These are phyloP conservation scores for Suhomyces kilbournensis DNA, from an alignment of 805 yeast species.

Conservation along the genomic window DNA sequence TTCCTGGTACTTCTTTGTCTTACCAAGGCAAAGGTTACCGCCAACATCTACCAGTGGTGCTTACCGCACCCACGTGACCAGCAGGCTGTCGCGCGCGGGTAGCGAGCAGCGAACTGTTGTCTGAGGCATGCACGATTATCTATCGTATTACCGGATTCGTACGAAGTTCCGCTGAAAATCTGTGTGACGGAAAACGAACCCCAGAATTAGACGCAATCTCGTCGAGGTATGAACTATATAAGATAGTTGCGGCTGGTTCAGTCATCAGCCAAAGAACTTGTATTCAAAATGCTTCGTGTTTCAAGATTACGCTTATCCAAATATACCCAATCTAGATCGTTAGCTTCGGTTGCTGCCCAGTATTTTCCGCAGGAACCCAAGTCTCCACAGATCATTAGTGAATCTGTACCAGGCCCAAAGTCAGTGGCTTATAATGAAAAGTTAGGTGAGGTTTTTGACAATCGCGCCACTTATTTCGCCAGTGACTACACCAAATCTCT, in stretches of 20 bases:
- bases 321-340: not conserved
- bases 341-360: constrained; percentile 18
- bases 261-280: not conserved
- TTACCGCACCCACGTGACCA: not conserved
- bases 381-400: constrained; percentile 28
- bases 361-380: constrained; percentile 39
- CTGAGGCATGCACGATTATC: not conserved
- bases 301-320: not conserved
- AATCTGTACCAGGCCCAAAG: constrained; percentile 38
- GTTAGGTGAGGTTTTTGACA: constrained; percentile 38
- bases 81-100: not conserved
- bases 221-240: not conserved
- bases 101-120: not conserved
- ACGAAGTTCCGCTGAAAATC: not conserved
- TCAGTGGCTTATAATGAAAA: constrained; percentile 29
- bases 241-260: not conserved
- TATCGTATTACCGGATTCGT: not conserved
- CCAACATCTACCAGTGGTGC: not conserved
- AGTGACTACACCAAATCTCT: constrained; percentile 36
- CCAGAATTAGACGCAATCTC: not conserved
- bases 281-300: constrained; percentile 6
- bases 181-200: constrained; percentile 2
- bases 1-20: too few relatives aligned
- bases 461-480: constrained; percentile 41
- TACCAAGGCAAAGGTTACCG: too few relatives aligned